Conservation (phyloP, 306 rosid species). For the Castanopsis chinensis region DNA sequence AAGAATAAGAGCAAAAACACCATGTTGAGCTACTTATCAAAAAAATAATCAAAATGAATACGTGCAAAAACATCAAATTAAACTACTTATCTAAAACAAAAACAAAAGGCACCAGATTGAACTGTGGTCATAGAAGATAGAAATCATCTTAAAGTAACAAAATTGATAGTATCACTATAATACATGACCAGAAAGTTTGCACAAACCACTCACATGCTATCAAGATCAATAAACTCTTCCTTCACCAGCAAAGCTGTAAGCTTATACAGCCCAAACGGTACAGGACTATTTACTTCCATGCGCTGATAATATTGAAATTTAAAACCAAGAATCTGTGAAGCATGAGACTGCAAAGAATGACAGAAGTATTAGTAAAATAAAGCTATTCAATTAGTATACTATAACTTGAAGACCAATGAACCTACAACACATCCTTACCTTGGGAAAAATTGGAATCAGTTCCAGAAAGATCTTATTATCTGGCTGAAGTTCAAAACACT, state of each 20-base stretch:
- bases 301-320: slow-evolving; percentile 97
- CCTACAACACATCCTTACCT: slow-evolving; percentile 45
- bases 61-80: no score
- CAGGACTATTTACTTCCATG: slow-evolving; percentile 77
- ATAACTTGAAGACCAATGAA: slow-evolving; percentile 2
- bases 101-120: no score
- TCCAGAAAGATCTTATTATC: slow-evolving; percentile 70
- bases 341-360: slow-evolving; percentile 85
- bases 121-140: neutral
- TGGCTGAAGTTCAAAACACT: slow-evolving; percentile 95
- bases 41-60: no score
- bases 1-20: neutral
- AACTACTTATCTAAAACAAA: no score
- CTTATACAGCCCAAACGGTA: slow-evolving; percentile 87
- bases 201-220: slow-evolving; percentile 73
- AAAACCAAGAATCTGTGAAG: slow-evolving; percentile 96
- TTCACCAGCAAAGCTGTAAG: slow-evolving; percentile 92
- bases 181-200: neutral
- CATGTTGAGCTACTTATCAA: no score
- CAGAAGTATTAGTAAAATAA: slow-evolving; percentile 12
- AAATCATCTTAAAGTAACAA: neutral
- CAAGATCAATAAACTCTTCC: slow-evolving; percentile 88
- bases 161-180: neutral
- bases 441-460: slow-evolving; percentile 93
- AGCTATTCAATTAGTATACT: neutral